Evolutionary conservation across 441 rosid species (phyloP).

Genomic region (Jatropha multifida): DNA sequence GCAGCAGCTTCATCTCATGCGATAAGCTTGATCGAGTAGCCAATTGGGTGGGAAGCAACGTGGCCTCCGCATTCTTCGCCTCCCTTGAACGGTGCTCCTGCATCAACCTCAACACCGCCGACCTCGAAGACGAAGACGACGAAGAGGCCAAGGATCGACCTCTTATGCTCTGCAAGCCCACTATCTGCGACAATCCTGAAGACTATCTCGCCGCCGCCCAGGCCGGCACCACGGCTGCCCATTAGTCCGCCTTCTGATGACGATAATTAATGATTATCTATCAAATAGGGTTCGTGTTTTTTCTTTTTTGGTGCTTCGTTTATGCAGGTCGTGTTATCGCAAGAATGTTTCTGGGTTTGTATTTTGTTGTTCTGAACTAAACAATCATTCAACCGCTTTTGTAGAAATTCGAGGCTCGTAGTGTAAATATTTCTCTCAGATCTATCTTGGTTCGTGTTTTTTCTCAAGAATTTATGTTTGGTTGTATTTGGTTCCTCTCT

Average conservation of each 20-base stretch:
- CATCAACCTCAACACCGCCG: constrained; percentile 77
- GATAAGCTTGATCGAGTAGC: constrained; percentile 82
- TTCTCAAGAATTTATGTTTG: neutral
- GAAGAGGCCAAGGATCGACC: constrained; percentile 67
- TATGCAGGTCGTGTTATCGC: neutral
- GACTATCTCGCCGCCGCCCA: constrained; percentile 9
- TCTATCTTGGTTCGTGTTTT: neutral
- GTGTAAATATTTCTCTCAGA: neutral
- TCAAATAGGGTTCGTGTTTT: constrained; percentile 28
- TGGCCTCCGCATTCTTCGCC: constrained; percentile 83
- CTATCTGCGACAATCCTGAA: constrained; percentile 24
- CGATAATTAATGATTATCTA: constrained; percentile 3
- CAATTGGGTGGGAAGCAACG: constrained; percentile 75
- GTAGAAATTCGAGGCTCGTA: constrained; percentile 3
- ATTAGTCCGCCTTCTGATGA: constrained; percentile 27
- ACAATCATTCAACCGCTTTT: neutral
- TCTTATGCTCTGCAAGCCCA: constrained; percentile 51
- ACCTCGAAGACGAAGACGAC: constrained; percentile 54
- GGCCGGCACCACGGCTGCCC: constrained; percentile 17
- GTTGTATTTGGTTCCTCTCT: neutral
- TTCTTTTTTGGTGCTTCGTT: neutral
- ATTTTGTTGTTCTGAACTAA: neutral
- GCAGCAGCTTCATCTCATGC: constrained; percentile 60
- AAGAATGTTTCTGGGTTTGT: neutral
- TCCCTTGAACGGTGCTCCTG: constrained; percentile 94